A percentile compares a stretch with the other conserved stretches of the same genome.
Conservation (phyloP, 2,329 filamentous ascomycete species). For the Pyrenophora tritici-repentis region DNA sequence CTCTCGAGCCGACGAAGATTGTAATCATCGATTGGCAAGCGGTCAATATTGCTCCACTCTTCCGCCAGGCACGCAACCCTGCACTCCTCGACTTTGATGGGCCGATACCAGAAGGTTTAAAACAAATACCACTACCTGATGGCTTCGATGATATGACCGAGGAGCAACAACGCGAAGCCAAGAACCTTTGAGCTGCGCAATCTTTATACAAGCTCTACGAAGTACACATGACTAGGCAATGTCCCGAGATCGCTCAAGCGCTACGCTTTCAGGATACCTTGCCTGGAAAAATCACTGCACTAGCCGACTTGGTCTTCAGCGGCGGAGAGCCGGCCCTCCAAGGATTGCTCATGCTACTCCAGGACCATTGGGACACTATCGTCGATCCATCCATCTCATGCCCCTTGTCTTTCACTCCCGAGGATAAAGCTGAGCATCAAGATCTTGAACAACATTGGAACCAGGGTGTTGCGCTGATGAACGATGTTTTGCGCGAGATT, state of each 20-base stretch:
- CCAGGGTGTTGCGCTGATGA: slow-evolving; percentile 28
- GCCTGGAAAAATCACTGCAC: slow-evolving; percentile 18
- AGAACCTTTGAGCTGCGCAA: slow-evolving; percentile 23
- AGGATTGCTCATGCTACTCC: slow-evolving; percentile 25
- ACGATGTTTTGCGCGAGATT: slow-evolving; percentile 22
- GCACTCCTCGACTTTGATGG: slow-evolving; percentile 32
- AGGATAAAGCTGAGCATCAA: slow-evolving; percentile 25
- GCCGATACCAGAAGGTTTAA: slow-evolving; percentile 20
- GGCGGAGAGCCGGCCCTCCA: slow-evolving; percentile 22
- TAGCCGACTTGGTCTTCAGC: slow-evolving; percentile 23
- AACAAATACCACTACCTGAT: slow-evolving; percentile 19
- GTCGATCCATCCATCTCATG: slow-evolving; percentile 15
- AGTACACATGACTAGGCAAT: slow-evolving; percentile 19
- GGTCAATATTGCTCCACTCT: slow-evolving; percentile 32
- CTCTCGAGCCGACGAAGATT: not conserved
- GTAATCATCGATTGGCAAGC: slow-evolving; percentile 45
- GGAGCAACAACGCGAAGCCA: slow-evolving; percentile 21
- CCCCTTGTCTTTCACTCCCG: slow-evolving; percentile 21
- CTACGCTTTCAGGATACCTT: slow-evolving; percentile 23
- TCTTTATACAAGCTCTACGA: slow-evolving; percentile 28
- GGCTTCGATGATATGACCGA: slow-evolving; percentile 20
- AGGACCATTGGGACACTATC: not conserved
- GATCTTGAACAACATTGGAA: slow-evolving; percentile 24
- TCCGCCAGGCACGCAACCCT: slow-evolving; percentile 31
- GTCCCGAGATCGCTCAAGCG: slow-evolving; percentile 20